A percentile compares a stretch with the other conserved stretches of the same genome.
phyloP scores from a whole-genome alignment of 2,329 filamentous ascomycete genomes.

The Ophiostoma angusticollis region DNA sequence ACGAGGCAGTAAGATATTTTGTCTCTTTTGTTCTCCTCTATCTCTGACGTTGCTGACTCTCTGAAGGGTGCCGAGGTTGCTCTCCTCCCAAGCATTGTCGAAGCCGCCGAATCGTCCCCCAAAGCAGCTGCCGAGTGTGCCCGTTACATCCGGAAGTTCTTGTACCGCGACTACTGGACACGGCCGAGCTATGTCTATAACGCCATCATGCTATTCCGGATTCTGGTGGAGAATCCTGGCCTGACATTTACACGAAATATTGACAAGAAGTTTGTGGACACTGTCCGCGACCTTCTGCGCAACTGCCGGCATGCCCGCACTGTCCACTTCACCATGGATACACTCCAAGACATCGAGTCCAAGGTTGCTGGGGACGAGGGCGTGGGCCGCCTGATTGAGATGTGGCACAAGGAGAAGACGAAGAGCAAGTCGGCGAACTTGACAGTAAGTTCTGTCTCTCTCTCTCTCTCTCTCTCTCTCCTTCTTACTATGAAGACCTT shows the following conservation, averaged over 20 bases:
- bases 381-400: slow-evolving; percentile 55
- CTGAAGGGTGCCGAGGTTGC: slow-evolving; percentile 74
- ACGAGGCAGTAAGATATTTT: slow-evolving; percentile 7
- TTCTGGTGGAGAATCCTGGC: slow-evolving; percentile 84
- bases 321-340: slow-evolving; percentile 77
- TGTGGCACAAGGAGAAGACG: slow-evolving; percentile 85
- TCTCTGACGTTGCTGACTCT: background rate
- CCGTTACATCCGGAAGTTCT: slow-evolving; percentile 65
- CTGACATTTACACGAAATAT: slow-evolving; percentile 81
- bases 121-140: slow-evolving; percentile 72
- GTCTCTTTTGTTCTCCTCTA: background rate
- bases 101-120: slow-evolving; percentile 85
- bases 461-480: no score
- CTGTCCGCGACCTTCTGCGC: slow-evolving; percentile 62
- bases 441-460: slow-evolving; percentile 29
- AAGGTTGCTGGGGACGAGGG: slow-evolving; percentile 64
- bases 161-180: slow-evolving; percentile 56
- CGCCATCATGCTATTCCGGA: slow-evolving; percentile 87
- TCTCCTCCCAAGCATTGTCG: slow-evolving; percentile 85
- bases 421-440: slow-evolving; percentile 41
- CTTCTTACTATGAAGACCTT: background rate
- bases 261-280: slow-evolving; percentile 70
- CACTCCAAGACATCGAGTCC: slow-evolving; percentile 62
- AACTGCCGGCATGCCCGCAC: slow-evolving; percentile 61
- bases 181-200: slow-evolving; percentile 77